A percentile compares a stretch with the other conserved stretches of the same genome.
These are phyloP conservation scores for Neurospora sp. DNA, from an alignment of 495 filamentous ascomycete species.

Conservation along the genomic window DNA sequence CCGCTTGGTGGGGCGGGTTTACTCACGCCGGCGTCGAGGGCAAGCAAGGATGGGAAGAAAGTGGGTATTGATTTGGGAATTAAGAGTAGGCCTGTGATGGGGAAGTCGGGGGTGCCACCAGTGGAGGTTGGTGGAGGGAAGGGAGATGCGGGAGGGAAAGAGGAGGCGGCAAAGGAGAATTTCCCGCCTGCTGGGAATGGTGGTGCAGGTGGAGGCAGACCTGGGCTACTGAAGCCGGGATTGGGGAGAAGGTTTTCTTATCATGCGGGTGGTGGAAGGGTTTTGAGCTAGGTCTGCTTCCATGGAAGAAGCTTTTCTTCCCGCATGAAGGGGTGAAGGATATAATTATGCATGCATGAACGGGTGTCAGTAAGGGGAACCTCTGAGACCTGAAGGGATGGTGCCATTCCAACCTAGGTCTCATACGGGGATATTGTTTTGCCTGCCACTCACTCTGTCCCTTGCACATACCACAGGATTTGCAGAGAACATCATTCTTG, in stretches of 20 bases:
- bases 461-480: not conserved
- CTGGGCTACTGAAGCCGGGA: not conserved
- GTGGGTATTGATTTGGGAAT: not conserved
- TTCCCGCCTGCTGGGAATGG: not conserved
- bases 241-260: not conserved
- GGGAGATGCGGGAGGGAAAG: not conserved
- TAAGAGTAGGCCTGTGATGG: not conserved
- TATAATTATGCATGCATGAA: not conserved
- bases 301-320: not conserved
- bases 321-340: not conserved
- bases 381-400: not conserved
- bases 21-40: not conserved
- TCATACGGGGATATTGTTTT: not conserved
- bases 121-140: not conserved
- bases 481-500: not conserved
- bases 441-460: not conserved
- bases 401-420: not conserved
- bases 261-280: not conserved
- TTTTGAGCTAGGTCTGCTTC: not conserved
- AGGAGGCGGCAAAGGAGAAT: not conserved
- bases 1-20: not conserved
- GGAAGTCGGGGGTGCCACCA: not conserved
- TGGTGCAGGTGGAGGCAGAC: not conserved
- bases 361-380: not conserved
- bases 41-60: not conserved